These are phyloP conservation scores for Papiliotrema terrestris DNA, from an alignment of 1,284 basidiomycete species.

Conservation along the genomic window DNA sequence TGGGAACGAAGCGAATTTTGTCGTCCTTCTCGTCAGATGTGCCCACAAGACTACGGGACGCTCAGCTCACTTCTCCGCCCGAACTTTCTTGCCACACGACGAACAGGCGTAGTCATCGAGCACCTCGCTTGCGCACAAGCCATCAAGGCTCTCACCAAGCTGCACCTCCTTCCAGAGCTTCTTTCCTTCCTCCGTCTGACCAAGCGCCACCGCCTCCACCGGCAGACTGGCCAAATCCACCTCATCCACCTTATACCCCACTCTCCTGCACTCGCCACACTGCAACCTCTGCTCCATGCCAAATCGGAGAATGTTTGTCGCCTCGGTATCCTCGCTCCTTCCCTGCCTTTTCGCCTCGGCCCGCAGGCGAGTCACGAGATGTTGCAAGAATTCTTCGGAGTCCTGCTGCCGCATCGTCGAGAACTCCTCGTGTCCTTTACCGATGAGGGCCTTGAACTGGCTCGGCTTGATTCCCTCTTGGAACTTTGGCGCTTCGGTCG, in stretches of 20 bases:
- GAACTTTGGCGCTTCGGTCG: conserved; percentile 54
- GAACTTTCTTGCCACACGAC: conserved; percentile 60
- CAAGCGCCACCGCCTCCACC: conserved; percentile 63
- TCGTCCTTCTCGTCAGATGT: conserved; percentile 53
- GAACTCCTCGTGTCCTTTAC: conserved; percentile 91
- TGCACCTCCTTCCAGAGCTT: conserved; percentile 64
- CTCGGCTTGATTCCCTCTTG: conserved; percentile 81
- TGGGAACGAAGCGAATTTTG: conserved; percentile 82
- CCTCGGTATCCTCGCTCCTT: conserved; percentile 50
- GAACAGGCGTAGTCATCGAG: conserved; percentile 67
- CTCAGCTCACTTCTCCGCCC: conserved; percentile 59
- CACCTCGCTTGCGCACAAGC: conserved; percentile 63
- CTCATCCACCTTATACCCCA: conserved; percentile 79
- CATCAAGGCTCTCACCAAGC: conserved; percentile 66
- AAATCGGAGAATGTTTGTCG: conserved; percentile 75
- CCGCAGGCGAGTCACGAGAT: conserved; percentile 70
- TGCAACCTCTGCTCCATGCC: conserved; percentile 80
- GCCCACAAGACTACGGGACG: background rate
- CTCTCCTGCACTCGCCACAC: conserved; percentile 76
- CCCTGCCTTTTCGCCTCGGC: conserved; percentile 60
- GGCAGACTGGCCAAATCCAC: conserved; percentile 76
- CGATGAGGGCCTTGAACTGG: conserved; percentile 85
- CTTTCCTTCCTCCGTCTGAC: conserved; percentile 61
- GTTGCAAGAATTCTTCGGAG: conserved; percentile 88
- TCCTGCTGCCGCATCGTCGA: conserved; percentile 97